Conservation (phyloP, 2,329 filamentous ascomycete species). For the Cladobotryum mycophilum region DNA sequence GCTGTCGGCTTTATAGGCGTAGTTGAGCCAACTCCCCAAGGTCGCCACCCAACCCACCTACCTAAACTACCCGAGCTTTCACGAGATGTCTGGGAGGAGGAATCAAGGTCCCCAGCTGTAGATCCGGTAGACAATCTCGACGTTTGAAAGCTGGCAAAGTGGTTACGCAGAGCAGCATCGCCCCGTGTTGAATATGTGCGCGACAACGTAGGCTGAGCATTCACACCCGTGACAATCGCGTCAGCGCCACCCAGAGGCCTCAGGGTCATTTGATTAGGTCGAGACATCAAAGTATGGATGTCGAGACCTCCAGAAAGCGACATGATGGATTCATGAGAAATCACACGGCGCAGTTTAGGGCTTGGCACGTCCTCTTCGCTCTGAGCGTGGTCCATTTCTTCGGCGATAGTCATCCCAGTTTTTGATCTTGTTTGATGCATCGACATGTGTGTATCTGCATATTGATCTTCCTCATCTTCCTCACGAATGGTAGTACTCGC, state of each 20-base stretch:
- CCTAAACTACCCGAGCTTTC: conserved; percentile 28
- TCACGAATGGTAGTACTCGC: conserved; percentile 30
- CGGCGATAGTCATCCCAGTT: conserved; percentile 18
- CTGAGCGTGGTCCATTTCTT: conserved; percentile 25
- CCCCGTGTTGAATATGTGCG: conserved; percentile 41
- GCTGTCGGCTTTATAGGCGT: conserved; percentile 7
- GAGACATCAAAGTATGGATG: conserved; percentile 72
- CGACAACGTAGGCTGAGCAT: conserved; percentile 52
- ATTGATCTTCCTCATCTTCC: conserved; percentile 30
- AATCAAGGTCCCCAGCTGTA: conserved; percentile 23
- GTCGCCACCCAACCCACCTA: conserved; percentile 44
- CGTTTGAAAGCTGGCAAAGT: conserved; percentile 35
- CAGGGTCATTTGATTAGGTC: conserved; percentile 68
- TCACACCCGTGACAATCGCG: conserved; percentile 53
- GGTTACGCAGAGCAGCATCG: conserved; percentile 54
- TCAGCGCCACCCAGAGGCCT: conserved; percentile 48
- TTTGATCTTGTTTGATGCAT: not conserved
- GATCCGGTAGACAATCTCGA: conserved; percentile 27
- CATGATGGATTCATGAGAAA: conserved; percentile 84
- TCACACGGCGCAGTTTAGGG: conserved; percentile 53
- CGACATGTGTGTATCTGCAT: conserved; percentile 5
- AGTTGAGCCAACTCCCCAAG: conserved; percentile 31
- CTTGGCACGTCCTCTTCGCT: conserved; percentile 33
- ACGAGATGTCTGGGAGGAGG: conserved; percentile 18
- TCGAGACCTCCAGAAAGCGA: conserved; percentile 84